Conservation (phyloP, 2,329 filamentous ascomycete genomes). For the Fusarium dimerum region DNA sequence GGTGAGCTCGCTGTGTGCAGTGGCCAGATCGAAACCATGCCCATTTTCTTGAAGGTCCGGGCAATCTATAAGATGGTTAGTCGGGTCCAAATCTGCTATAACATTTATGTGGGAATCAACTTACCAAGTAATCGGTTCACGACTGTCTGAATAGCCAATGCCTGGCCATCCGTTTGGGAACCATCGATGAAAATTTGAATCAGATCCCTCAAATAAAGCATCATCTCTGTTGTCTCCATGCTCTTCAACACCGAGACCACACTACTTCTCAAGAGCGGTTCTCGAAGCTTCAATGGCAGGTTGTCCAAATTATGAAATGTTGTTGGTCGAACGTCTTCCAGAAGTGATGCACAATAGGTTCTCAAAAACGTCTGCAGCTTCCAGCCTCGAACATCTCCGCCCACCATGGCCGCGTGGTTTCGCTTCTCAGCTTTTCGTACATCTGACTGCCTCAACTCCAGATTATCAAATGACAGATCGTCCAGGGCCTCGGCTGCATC, state of each 20-base stretch:
- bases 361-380: slow-evolving; percentile 46
- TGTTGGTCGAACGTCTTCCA: slow-evolving; percentile 36
- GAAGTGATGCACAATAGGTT: slow-evolving; percentile 35
- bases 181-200: slow-evolving; percentile 33
- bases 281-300: slow-evolving; percentile 31
- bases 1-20: slow-evolving; percentile 44
- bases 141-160: slow-evolving; percentile 46
- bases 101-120: slow-evolving; percentile 2
- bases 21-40: slow-evolving; percentile 40
- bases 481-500: slow-evolving; percentile 32
- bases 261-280: slow-evolving; percentile 35
- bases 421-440: slow-evolving; percentile 38
- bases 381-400: slow-evolving; percentile 45
- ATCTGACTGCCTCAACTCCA: slow-evolving; percentile 33
- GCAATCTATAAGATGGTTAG: slow-evolving; percentile 29
- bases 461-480: slow-evolving; percentile 17
- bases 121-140: slow-evolving; percentile 42
- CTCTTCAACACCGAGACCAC: slow-evolving; percentile 34
- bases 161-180: slow-evolving; percentile 39
- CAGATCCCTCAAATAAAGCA: slow-evolving; percentile 42
- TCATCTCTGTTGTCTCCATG: slow-evolving; percentile 34
- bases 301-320: slow-evolving; percentile 33
- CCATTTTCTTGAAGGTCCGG: slow-evolving; percentile 29
- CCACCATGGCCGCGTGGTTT: slow-evolving; percentile 34
- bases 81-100: background rate